These are phyloP conservation scores for Lunularia cruciata DNA, from an alignment of 225 moss, liverwort and hornwort species.

Conservation along the genomic window DNA sequence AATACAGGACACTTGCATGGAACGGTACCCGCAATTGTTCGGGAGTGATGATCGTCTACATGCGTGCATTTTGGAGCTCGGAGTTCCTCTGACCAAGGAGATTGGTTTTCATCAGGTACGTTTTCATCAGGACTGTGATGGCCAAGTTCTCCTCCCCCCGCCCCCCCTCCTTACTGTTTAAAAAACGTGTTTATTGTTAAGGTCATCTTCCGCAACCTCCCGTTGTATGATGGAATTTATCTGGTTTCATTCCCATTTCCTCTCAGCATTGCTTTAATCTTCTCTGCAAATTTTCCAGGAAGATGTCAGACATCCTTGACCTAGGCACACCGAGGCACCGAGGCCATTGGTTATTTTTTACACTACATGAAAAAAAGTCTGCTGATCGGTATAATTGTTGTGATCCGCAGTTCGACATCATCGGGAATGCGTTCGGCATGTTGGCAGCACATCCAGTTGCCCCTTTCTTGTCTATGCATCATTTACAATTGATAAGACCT, in stretches of 20 bases:
- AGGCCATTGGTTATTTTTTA: no score
- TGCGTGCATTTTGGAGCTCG: constrained; percentile 87
- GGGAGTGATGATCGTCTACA: constrained; percentile 95
- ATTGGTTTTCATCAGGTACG: constrained; percentile 87
- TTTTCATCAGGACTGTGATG: not conserved
- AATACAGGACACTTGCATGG: constrained; percentile 87
- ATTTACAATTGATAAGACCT: constrained; percentile 82
- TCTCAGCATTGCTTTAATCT: no score
- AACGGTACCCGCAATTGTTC: constrained; percentile 74
- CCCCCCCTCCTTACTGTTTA: no score
- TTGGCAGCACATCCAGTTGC: constrained; percentile 88
- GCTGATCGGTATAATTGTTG: not conserved
- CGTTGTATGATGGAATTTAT: not conserved
- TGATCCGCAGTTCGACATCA: constrained; percentile 71
- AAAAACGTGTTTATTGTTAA: no score
- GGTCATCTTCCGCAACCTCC: not conserved
- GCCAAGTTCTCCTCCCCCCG: no score
- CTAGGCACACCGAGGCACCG: no score
- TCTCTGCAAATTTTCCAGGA: no score
- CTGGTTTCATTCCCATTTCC: no score
- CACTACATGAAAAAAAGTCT: no score
- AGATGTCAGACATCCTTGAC: no score
- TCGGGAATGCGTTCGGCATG: constrained; percentile 79
- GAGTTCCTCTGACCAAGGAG: constrained; percentile 78
- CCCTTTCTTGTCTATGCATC: constrained; percentile 98